Conservation (phyloP, 1,284 basidiomycete genomes). For the Malassezia slooffiae region DNA sequence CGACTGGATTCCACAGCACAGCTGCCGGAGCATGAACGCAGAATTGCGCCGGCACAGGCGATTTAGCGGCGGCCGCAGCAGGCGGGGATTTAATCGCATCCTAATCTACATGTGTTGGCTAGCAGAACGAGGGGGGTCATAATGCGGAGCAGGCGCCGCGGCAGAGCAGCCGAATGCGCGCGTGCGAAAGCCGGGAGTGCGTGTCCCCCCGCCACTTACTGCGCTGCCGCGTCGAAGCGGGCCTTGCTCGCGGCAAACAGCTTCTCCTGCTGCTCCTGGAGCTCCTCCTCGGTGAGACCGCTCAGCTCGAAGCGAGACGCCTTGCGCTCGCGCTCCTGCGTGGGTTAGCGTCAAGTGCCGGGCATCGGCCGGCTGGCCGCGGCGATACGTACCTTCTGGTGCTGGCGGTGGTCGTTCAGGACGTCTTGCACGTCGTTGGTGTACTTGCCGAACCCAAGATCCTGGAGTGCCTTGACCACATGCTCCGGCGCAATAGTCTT, state of each 20-base stretch:
- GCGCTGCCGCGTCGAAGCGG: conserved; percentile 50
- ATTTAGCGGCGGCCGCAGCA: too few species aligned
- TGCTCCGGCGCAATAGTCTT: conserved; percentile 99
- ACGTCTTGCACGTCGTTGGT: conserved; percentile 80
- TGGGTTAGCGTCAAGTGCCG: conserved; percentile 2
- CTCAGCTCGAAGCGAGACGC: conserved; percentile 61
- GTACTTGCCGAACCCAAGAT: conserved; percentile 79
- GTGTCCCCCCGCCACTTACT: too few species aligned
- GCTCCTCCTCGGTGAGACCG: conserved; percentile 80
- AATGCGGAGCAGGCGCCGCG: too few species aligned
- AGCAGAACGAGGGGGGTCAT: too few species aligned
- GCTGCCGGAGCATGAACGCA: too few species aligned
- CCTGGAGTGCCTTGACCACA: conserved; percentile 81
- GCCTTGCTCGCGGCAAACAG: conserved; percentile 75
- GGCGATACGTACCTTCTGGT: conserved; percentile 57
- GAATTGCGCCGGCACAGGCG: too few species aligned
- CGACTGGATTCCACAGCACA: too few species aligned
- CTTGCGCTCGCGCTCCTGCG: conserved; percentile 56
- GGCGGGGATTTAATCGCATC: too few species aligned
- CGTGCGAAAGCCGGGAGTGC: too few species aligned
- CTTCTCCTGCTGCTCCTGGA: conserved; percentile 73
- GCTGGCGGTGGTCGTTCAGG: conserved; percentile 85
- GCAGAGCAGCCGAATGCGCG: too few species aligned
- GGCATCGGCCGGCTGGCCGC: not conserved
- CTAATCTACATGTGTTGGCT: too few species aligned